A percentile compares a stretch with the other conserved stretches of the same genome.
phyloP scores from a whole-genome alignment of 805 yeast genomes.

The Ogataea zsoltii region DNA sequence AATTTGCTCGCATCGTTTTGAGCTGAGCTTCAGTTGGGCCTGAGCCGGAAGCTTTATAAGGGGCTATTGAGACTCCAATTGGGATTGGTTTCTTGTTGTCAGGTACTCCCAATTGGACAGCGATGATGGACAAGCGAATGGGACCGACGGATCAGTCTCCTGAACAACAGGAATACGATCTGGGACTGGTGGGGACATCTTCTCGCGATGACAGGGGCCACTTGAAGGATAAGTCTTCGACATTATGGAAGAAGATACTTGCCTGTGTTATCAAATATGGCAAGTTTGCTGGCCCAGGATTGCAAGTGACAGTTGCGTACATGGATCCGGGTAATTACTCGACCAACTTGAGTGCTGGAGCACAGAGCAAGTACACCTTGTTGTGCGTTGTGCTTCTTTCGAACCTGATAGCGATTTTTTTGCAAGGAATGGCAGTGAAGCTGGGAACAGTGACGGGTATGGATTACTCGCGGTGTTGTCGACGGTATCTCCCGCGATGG shows the following conservation, averaged over 20 bases:
- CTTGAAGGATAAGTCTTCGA: neutral
- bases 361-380: slow-evolving; percentile 43
- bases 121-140: too few species aligned
- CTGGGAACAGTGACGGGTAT: slow-evolving; percentile 51
- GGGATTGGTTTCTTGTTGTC: too few species aligned
- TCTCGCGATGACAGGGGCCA: neutral
- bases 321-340: slow-evolving; percentile 58
- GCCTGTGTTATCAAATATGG: slow-evolving; percentile 32
- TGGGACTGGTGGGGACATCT: neutral
- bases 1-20: too few species aligned
- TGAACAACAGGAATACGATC: neutral
- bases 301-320: slow-evolving; percentile 50
- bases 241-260: neutral
- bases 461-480: slow-evolving; percentile 46
- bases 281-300: slow-evolving; percentile 46
- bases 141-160: too few species aligned
- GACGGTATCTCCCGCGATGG: slow-evolving; percentile 42
- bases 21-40: too few species aligned
- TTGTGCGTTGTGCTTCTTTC: slow-evolving; percentile 45
- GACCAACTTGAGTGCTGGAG: slow-evolving; percentile 49
- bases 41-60: too few species aligned
- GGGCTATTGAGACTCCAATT: too few species aligned
- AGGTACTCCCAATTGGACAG: too few species aligned
- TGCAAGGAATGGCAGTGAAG: slow-evolving; percentile 46
- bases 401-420: slow-evolving; percentile 46